Conservation (phyloP, 2,329 filamentous ascomycete species). For the Aphanocladium album region DNA sequence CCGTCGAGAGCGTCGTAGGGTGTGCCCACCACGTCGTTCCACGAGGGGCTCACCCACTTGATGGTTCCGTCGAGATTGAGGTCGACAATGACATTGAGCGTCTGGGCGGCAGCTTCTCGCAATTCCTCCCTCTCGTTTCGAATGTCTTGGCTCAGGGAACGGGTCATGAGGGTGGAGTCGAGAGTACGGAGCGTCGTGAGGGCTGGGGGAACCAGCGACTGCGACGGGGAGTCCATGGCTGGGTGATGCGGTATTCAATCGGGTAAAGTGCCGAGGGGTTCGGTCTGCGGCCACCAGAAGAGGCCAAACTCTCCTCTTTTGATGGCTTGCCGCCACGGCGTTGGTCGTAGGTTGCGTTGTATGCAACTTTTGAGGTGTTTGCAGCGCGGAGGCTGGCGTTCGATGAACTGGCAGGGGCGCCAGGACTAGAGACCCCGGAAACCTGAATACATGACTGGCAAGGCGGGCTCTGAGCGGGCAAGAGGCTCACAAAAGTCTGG, state of each 20-base stretch:
- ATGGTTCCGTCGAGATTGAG: conserved; percentile 84
- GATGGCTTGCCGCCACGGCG: neutral
- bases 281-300: neutral
- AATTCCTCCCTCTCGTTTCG: conserved; percentile 90
- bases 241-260: conserved; percentile 12
- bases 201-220: conserved; percentile 46
- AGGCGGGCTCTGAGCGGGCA: neutral
- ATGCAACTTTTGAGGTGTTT: conserved; percentile 5
- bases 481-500: neutral
- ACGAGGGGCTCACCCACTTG: conserved; percentile 94
- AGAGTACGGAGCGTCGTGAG: conserved; percentile 48
- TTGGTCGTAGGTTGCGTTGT: neutral
- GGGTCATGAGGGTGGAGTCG: conserved; percentile 50
- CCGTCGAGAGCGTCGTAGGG: conserved; percentile 67
- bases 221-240: conserved; percentile 40
- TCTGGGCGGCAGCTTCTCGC: conserved; percentile 92
- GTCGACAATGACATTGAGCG: conserved; percentile 92
- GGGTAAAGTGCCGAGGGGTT: neutral
- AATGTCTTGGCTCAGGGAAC: conserved; percentile 80
- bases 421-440: conserved; percentile 42
- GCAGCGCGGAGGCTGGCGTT: conserved; percentile 7
- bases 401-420: conserved; percentile 36
- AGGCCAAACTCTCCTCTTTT: neutral
- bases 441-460: conserved; percentile 42
- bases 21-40: conserved; percentile 88